Base-by-base conservation (phyloP, 2,329 filamentous ascomycete genomes). In the Salinomyces thailandicus region DNA sequence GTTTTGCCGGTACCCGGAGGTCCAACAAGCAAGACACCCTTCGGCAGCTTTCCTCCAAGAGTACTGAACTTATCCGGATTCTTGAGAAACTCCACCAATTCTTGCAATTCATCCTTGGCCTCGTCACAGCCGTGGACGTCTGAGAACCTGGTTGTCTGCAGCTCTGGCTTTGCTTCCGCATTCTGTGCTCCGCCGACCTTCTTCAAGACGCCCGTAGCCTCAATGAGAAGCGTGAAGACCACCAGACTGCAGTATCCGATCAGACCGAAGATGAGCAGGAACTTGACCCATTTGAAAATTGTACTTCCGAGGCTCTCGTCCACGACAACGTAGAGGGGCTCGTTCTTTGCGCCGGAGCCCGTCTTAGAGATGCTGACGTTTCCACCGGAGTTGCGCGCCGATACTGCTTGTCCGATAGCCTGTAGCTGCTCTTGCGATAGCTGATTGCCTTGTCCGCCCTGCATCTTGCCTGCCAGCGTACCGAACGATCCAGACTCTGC, bases 1-100 rank as follows among this genome's bases (percentile, higher is more conserved):
- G 91, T 98, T 67, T 98, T 98, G 65, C 91, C 91, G 43, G 91
- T 98, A 66, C 91, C 91, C 35, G 91, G 91, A 55, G 91, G 91
- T 1, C 91, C 91, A 54, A 94, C 85, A 16, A 98, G 75, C 34
- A 98, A 73, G 41, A 98, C 85, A 68, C 91, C 91, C 64, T 96
- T 98, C 37, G 91, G 91, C 36, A 98, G 75, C 64, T 96, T 95
- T 52, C 91, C 91, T 55, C 91, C 91, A 32, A 98, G 79, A 43
- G 85, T 85, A 31, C 83, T 87, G 64, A 96, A 98, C 55, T 82
- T 85, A 8, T 93, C 84, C 0, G 91, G 93, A 58, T 89, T 87
- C 62, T 86, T 83, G 48, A 98, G 65, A 53, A 98, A 98, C 52
- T 98, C 91, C 32, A 98, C 89, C 36, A 98, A 77, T 62, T 98